Evolutionary conservation across 805 yeast species (phyloP).

Genomic region (Wickerhamomyces kurtzmanii): DNA sequence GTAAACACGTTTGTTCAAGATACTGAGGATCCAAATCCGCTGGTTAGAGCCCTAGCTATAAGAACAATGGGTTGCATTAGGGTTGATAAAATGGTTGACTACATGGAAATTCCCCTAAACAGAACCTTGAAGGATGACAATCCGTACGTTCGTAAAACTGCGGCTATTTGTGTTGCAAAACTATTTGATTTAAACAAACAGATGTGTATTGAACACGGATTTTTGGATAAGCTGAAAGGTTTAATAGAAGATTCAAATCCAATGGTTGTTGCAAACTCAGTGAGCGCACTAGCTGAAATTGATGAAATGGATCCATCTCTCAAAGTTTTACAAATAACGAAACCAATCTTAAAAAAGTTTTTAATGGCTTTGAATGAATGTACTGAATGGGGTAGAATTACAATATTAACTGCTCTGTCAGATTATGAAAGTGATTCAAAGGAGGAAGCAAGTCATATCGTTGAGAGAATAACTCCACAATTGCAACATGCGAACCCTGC

Average conservation of each 20-base stretch:
- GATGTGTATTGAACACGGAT: constrained; percentile 81
- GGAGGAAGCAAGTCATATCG: constrained; percentile 71
- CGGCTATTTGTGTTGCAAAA: constrained; percentile 95
- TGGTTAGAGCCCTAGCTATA: constrained; percentile 91
- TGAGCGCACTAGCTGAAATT: constrained; percentile 79
- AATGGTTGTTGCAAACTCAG: constrained; percentile 94
- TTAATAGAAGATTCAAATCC: constrained; percentile 85
- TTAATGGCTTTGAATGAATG: constrained; percentile 88
- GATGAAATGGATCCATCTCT: constrained; percentile 53
- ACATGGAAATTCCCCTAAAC: constrained; percentile 82
- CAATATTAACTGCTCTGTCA: constrained; percentile 73
- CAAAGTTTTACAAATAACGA: constrained; percentile 30
- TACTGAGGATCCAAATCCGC: constrained; percentile 93
- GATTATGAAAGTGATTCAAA: constrained; percentile 50
- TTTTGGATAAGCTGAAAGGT: constrained; percentile 54
- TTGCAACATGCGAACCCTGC: constrained; percentile 96
- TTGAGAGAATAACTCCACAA: constrained; percentile 89
- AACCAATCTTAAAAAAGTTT: constrained; percentile 39
- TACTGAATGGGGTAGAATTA: constrained; percentile 97
- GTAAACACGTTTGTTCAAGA: constrained; percentile 95
- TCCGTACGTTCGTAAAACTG: constrained; percentile 96
- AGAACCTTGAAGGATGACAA: constrained; percentile 85
- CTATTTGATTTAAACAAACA: constrained; percentile 77
- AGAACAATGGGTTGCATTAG: constrained; percentile 98
- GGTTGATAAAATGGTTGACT: constrained; percentile 91